These are phyloP conservation scores for Umbilicus rupestris DNA, from an alignment of 164 flowering plant species.

Conservation along the genomic window DNA sequence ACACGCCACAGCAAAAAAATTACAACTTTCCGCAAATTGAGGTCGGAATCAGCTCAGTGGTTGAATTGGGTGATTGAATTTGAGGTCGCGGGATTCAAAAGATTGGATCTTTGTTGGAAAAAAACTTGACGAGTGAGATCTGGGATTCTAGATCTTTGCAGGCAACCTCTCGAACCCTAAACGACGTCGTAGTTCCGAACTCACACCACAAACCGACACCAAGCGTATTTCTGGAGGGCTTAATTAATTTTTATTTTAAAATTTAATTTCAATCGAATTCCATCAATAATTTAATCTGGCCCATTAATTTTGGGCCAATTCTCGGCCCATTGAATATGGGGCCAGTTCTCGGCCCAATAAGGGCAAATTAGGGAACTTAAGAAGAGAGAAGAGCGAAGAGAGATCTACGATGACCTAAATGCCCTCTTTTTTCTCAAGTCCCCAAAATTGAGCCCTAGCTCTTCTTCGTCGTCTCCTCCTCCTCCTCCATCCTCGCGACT, in stretches of 20 bases:
- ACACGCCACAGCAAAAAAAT: neutral
- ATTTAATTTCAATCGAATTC: no score
- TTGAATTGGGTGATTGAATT: neutral
- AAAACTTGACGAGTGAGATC: neutral
- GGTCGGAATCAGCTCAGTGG: no score
- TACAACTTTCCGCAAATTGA: neutral
- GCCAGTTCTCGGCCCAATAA: neutral
- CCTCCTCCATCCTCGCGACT: constrained; percentile 7
- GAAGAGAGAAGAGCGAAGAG: neutral
- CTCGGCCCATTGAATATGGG: no score
- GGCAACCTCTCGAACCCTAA: neutral
- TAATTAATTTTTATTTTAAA: no score
- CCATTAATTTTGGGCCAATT: no score
- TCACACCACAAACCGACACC: no score
- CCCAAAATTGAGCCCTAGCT: constrained; percentile 8
- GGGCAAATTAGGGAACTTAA: neutral
- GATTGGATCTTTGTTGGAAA: neutral
- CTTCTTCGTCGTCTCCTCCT: neutral
- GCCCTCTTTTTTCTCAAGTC: constrained; percentile 8
- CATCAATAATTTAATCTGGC: no score
- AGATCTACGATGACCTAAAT: constrained; percentile 15
- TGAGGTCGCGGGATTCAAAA: neutral
- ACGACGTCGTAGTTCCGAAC: neutral
- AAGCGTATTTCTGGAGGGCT: no score
- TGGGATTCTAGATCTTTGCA: neutral